These are phyloP conservation scores for Boechera retrofracta DNA, from an alignment of 345 rosid genomes.

Conservation along the genomic window DNA sequence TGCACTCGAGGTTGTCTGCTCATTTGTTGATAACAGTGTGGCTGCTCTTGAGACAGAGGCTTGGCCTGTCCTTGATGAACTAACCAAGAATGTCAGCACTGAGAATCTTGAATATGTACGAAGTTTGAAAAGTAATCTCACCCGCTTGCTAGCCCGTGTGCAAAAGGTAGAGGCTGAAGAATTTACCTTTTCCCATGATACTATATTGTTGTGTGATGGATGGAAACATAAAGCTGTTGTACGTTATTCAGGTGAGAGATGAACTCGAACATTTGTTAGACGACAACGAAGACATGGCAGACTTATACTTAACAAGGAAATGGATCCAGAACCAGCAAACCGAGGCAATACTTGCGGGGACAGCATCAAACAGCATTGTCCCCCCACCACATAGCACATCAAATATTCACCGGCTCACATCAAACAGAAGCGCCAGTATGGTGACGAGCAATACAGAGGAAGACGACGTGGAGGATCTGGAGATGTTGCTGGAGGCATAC, in stretches of 20 bases:
- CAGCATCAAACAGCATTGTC: constrained; percentile 52
- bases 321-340: constrained; percentile 77
- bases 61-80: constrained; percentile 87
- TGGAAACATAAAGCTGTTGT: not conserved
- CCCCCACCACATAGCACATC: constrained; percentile 45
- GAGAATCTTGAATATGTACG: constrained; percentile 93
- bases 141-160: constrained; percentile 89
- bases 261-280: constrained; percentile 85
- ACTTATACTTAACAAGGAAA: constrained; percentile 80
- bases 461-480: constrained; percentile 84
- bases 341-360: constrained; percentile 58
- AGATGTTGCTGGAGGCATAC: constrained; percentile 93
- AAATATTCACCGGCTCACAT: constrained; percentile 53
- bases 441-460: constrained; percentile 61
- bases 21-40: constrained; percentile 67
- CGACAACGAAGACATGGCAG: constrained; percentile 90
- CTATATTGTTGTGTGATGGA: constrained; percentile 11
- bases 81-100: constrained; percentile 86
- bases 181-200: not conserved
- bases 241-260: constrained; percentile 73
- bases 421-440: constrained; percentile 69
- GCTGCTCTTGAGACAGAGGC: constrained; percentile 81
- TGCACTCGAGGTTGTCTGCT: constrained; percentile 84
- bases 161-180: constrained; percentile 64
- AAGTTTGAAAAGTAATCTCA: constrained; percentile 87